These are phyloP conservation scores for Moringa oleifera DNA, from an alignment of 345 rosid genomes.

Conservation along the genomic window DNA sequence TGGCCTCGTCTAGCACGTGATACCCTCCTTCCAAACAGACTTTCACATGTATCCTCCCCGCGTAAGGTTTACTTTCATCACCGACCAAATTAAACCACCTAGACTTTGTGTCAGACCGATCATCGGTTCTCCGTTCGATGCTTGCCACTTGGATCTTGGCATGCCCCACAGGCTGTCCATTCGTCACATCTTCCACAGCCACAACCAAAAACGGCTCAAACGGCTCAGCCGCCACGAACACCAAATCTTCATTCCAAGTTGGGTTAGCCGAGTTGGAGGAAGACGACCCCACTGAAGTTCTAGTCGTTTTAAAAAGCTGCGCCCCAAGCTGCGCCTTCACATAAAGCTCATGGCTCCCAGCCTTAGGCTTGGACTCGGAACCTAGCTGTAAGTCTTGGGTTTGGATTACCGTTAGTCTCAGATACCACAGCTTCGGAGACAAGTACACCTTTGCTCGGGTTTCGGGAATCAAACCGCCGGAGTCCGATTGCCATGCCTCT, in stretches of 20 bases:
- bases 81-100: conserved; percentile 84
- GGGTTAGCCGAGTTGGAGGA: conserved; percentile 57
- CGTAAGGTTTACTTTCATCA: conserved; percentile 55
- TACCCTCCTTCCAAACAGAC: conserved; percentile 86
- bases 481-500: conserved; percentile 97
- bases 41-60: conserved; percentile 72
- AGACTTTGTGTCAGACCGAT: conserved; percentile 47
- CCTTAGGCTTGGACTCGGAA: conserved; percentile 60
- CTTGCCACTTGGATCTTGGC: conserved; percentile 65
- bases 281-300: conserved; percentile 45
- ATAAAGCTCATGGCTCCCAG: conserved; percentile 56
- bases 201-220: conserved; percentile 83
- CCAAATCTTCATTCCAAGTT: conserved; percentile 89
- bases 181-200: conserved; percentile 55
- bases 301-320: conserved; percentile 75
- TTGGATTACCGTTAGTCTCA: conserved; percentile 94
- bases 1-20: conserved; percentile 90
- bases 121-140: conserved; percentile 63
- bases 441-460: conserved; percentile 86
- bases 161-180: conserved; percentile 52
- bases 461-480: conserved; percentile 87
- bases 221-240: conserved; percentile 91
- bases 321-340: conserved; percentile 82
- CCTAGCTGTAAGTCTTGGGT: conserved; percentile 85
- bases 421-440: conserved; percentile 93